Base-by-base conservation (phyloP, 441 rosid species). In the Codiaeum variegatum region DNA sequence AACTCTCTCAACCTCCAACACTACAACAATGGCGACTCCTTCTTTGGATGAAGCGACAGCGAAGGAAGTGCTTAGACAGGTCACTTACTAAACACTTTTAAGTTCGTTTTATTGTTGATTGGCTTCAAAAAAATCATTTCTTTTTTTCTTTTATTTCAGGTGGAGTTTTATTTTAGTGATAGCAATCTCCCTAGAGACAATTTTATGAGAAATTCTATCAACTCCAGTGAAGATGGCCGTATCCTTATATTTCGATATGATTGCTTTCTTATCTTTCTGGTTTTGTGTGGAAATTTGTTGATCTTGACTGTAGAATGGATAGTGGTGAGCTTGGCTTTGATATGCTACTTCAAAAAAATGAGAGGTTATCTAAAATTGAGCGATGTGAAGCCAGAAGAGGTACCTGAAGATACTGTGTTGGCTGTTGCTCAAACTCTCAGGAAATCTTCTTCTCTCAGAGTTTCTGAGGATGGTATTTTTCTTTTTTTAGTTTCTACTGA, bases 291-390 rank as follows among this genome's bases (percentile, higher is more conserved):
- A 19, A n/a, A 23, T 63, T 63, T 73, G 84, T 79, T 58, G 72
- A 52, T 46, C 85, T 85, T 85, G 74, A 80, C 86, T 67, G 36
- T 23, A 52, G 56, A 8, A n/a, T 11, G 58, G 54, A 76, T 38
- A 94, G 98, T 92, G 97, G 90, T 88, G 28, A 85, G 87, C 71
- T 81, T 94, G 86, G 90, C 88, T 55, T 85, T 94, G 89, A 92
- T 94, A 73, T 94, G 98, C 61, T 88, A 95, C 29, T 94, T 94
- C 58, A 84, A 88, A 81, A 91, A 88, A 88, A 92, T 94, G 98
- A 90, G 84, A 77, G 83, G 72, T 31, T 85, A 89, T 87, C 86
- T 94, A 76, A 84, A 87, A 52, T 73, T 94, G 80, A 81, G 73
- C 36, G 83, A 85, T 76, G 77, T 80, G n/a, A 92, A 86, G 88